Evolutionary conservation across 2,329 filamentous ascomycete species (phyloP).

Genomic region (Trichophyton rubrum): DNA sequence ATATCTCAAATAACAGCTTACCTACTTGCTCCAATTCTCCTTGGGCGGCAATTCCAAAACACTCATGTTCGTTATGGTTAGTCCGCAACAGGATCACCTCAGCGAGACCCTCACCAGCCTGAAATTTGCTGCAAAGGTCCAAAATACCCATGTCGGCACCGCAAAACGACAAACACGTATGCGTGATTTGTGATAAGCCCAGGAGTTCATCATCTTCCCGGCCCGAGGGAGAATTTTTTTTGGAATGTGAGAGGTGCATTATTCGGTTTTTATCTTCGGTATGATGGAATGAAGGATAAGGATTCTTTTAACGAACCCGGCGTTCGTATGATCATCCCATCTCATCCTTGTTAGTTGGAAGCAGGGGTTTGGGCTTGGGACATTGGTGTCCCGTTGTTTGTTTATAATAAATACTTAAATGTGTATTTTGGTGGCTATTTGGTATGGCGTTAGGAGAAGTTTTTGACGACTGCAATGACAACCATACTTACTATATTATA

Average conservation of each 20-base stretch:
- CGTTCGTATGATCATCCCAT: neutral
- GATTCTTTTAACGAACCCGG: neutral
- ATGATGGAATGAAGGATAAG: neutral
- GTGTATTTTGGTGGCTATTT: conserved; percentile 2
- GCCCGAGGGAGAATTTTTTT: neutral
- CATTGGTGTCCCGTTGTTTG: neutral
- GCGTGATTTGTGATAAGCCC: conserved; percentile 18
- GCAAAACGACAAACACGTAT: conserved; percentile 44
- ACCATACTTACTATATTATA: neutral
- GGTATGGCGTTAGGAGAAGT: neutral
- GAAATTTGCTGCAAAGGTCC: conserved; percentile 86
- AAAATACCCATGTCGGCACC: conserved; percentile 81
- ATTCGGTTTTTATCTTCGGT: neutral
- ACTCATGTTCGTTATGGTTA: conserved; percentile 98
- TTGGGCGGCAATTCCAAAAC: conserved; percentile 93
- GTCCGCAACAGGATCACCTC: conserved; percentile 77
- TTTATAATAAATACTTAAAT: neutral
- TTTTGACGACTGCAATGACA: neutral
- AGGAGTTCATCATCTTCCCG: neutral
- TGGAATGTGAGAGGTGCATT: neutral
- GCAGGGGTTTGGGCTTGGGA: neutral
- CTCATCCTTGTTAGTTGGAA: neutral
- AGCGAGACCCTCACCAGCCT: conserved; percentile 89
- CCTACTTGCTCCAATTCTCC: conserved; percentile 87
- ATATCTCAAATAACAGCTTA: conserved; percentile 46